phyloP scores from a whole-genome alignment of 768 basidiomycete species.

The Mycena vulgaris region DNA sequence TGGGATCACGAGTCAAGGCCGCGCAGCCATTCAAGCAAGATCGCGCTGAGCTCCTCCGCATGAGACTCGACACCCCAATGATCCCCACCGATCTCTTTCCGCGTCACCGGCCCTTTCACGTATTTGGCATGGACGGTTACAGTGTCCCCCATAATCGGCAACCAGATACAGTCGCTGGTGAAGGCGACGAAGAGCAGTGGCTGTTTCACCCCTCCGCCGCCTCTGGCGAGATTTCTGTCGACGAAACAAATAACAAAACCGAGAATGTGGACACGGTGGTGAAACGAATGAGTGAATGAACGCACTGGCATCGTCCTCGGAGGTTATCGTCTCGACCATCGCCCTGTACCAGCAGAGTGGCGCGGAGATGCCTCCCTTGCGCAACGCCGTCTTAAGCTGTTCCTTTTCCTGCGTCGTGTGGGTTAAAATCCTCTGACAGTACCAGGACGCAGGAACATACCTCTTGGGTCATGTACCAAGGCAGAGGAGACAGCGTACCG shows the following conservation, averaged over 20 bases:
- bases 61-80: conserved; percentile 31
- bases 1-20: no score
- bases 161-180: conserved; percentile 1
- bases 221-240: not conserved
- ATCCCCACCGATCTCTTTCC: conserved; percentile 7
- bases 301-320: conserved; percentile 54
- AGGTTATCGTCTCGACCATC: conserved; percentile 44
- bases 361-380: conserved; percentile 47
- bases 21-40: conserved; percentile 18
- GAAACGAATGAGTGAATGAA: not conserved
- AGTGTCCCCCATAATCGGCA: conserved; percentile 1
- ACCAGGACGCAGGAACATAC: conserved; percentile 30
- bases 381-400: conserved; percentile 36
- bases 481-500: conserved; percentile 45
- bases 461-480: conserved; percentile 51
- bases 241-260: not conserved
- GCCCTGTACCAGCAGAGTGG: conserved; percentile 56
- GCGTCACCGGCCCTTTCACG: conserved; percentile 10
- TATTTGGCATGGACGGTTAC: not conserved
- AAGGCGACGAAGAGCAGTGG: conserved; percentile 18
- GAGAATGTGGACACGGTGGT: not conserved
- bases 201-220: not conserved
- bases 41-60: conserved; percentile 5
- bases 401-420: conserved; percentile 45
- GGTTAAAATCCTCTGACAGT: no score